phyloP scores from a whole-genome alignment of 345 rosid species.

The Citrus cavaleriei region DNA sequence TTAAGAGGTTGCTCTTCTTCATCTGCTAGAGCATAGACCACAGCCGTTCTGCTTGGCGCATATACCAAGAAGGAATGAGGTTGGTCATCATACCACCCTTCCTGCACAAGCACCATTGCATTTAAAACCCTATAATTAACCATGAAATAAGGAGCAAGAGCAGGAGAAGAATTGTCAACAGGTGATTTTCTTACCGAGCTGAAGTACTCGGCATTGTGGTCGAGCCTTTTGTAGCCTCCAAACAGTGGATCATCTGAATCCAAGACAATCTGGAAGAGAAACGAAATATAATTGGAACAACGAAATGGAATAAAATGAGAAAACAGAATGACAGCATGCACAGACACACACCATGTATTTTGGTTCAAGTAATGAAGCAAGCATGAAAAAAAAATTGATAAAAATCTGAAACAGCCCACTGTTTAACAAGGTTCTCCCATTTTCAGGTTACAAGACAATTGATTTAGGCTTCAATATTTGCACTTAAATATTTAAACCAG shows the following conservation, averaged over 20 bases:
- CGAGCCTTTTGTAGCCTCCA: conserved; percentile 73
- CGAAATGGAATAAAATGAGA: background rate
- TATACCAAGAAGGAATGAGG: conserved; percentile 76
- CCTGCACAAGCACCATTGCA: conserved; percentile 42
- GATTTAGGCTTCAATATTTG: background rate
- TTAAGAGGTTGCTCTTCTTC: conserved; percentile 15
- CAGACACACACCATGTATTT: background rate
- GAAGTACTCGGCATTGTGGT: conserved; percentile 63
- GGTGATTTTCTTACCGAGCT: conserved; percentile 49
- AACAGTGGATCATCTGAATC: conserved; percentile 75
- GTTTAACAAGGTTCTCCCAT: background rate
- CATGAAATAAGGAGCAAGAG: background rate
- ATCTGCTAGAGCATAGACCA: conserved; percentile 72
- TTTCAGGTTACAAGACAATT: background rate
- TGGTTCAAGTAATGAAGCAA: background rate
- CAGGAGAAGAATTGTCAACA: background rate
- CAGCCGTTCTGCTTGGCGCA: conserved; percentile 83
- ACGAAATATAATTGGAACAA: background rate
- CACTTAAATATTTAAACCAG: background rate
- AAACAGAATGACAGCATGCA: background rate
- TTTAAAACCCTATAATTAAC: background rate
- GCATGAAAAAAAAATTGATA: no score
- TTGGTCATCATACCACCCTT: conserved; percentile 61
- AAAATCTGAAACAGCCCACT: background rate
- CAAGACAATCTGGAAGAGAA: conserved; percentile 54